Percentiles rank a stretch among this genome's conserved stretches.
Evolutionary conservation across 2,329 filamentous ascomycete genomes (phyloP).

Genomic region (Setomelanomma holmii): DNA sequence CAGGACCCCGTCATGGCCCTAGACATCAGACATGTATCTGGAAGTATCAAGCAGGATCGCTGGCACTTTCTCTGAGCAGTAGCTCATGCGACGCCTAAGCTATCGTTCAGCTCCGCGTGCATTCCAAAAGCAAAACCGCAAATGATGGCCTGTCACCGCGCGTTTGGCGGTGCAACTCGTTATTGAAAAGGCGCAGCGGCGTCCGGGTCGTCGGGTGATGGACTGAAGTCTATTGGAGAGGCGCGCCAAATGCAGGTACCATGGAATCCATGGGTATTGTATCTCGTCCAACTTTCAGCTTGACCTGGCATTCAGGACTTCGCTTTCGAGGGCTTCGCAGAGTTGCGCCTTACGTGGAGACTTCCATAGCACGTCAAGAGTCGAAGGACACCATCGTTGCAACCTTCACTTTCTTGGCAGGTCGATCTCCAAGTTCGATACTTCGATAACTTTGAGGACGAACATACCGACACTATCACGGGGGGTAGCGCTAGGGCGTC

Average conservation of each 20-base stretch:
- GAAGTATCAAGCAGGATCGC: not conserved
- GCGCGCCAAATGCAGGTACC: not conserved
- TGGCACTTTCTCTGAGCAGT: not conserved
- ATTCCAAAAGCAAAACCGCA: constrained; percentile 1
- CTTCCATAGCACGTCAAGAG: not conserved
- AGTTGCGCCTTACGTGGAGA: no score
- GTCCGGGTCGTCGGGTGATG: constrained; percentile 3
- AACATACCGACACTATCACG: not conserved
- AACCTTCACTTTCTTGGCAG: not conserved
- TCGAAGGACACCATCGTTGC: not conserved
- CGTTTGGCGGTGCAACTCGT: not conserved
- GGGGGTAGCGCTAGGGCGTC: not conserved
- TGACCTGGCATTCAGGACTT: no score
- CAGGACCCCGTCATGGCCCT: not conserved
- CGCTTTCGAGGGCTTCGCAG: no score
- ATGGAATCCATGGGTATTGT: not conserved
- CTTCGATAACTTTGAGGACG: not conserved
- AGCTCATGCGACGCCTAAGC: not conserved
- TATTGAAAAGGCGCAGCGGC: constrained; percentile 3
- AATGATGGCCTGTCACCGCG: not conserved
- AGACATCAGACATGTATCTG: not conserved
- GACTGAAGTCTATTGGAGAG: not conserved
- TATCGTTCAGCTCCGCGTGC: not conserved
- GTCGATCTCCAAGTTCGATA: not conserved
- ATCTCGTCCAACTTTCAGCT: no score